A percentile compares a stretch with the other conserved stretches of the same genome.
Conservation (phyloP, 176 grass and related monocot genomes). For the Zea luxurians region DNA sequence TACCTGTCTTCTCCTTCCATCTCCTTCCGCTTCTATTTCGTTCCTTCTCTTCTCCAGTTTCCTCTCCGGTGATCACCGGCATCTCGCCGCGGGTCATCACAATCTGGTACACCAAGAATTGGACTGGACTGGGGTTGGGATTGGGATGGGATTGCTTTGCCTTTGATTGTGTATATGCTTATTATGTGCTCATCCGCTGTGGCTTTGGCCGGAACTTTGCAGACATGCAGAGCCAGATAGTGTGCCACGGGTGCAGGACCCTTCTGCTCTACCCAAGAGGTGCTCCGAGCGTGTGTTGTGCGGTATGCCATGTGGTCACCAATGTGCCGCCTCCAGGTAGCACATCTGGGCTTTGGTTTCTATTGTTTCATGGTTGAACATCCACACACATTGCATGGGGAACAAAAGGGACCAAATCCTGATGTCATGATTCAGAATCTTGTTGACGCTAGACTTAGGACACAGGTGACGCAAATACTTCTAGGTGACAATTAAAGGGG, state of each 20-base stretch:
- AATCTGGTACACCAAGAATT: not conserved
- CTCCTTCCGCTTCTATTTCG: too few species aligned
- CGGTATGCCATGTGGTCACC: not conserved
- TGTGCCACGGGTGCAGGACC: conserved; percentile 74
- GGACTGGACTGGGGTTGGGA: not conserved
- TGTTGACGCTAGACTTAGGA: not conserved
- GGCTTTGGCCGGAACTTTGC: not conserved
- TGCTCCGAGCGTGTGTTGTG: not conserved
- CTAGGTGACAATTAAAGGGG: not conserved
- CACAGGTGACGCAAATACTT: not conserved
- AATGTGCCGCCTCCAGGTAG: conserved; percentile 60
- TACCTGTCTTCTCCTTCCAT: too few species aligned
- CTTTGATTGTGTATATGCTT: not conserved
- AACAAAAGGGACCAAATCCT: not conserved
- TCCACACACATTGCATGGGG: not conserved
- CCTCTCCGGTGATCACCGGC: too few species aligned
- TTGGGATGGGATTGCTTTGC: not conserved
- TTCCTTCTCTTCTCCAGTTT: too few species aligned
- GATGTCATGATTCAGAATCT: not conserved
- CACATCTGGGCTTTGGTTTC: not conserved
- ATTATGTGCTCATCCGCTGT: not conserved
- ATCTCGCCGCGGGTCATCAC: too few species aligned
- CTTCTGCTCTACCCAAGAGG: conserved; percentile 56
- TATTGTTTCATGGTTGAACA: not conserved
- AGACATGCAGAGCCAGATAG: conserved; percentile 83